Evolutionary conservation across 192 early-diverging fungal species (phyloP), one percentile per base, ranked within the genome.

Genomic region (Backusella australiensis): DNA sequence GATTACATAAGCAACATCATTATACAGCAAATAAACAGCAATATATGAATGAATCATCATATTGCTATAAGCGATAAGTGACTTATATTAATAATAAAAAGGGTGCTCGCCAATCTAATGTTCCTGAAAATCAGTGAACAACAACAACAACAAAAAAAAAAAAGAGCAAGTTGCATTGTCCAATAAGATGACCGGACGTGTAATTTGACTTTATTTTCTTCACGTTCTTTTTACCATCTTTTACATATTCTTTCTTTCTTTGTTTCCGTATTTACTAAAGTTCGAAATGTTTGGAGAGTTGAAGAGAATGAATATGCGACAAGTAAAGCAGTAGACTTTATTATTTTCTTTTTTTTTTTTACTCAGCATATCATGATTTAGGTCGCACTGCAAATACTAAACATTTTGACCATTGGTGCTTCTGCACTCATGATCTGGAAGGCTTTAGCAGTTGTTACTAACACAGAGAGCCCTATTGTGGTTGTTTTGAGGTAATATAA

Each of bases 341-440:
- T 32, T 32, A 32, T n/a, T n/a, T n/a, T 44, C 2, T 17, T 44
- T 3, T 44, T 21, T 21, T 21, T 53, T n/a, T 26, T 63, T 63
- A 63, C 26, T 63, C 6, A 23, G 8, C 11, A 17, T 44, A 29
- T n/a, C 39, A 44, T 34, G 8, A 44, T 35, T n/a, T 67, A 84
- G 83, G 59, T 86, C 23, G 85, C 85, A 15, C 72, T 86, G 32
- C 96, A 98, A 84, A 81, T 89, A 19, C 88, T 99, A 69, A 97
- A 95, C 83, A 91, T 99, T 52, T 77, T 94, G 75, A 91, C 96
- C 86, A 94, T 98, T 74, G 84, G 95, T 65, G 89, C 95, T 21
- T 95, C 95, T 59, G 98, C 96, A 74, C 89, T 99, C 79, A 97
- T 97, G 93, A 93, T 96, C 53, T 99, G 96, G 96, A 99, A 99